These are phyloP conservation scores for Tuber brumale DNA, from an alignment of 495 filamentous ascomycete species.

Conservation along the genomic window DNA sequence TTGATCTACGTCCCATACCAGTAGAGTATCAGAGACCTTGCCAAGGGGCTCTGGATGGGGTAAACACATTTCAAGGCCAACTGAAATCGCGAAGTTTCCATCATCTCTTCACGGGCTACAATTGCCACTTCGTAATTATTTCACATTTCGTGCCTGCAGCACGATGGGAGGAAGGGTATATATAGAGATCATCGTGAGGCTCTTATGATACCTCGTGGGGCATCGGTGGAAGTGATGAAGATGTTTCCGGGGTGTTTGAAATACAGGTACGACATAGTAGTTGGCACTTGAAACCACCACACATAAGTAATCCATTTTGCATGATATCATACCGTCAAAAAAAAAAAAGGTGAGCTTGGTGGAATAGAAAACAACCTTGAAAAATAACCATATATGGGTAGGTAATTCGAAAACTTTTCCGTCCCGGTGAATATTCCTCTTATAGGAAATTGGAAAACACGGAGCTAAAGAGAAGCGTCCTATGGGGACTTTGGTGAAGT, in stretches of 20 bases:
- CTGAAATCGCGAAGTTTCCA: not conserved
- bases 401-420: not conserved
- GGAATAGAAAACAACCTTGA: too few species aligned
- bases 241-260: not conserved
- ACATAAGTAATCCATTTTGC: not conserved
- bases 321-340: not conserved
- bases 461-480: not conserved
- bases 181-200: not conserved
- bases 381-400: not conserved
- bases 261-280: not conserved
- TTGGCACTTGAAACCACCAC: not conserved
- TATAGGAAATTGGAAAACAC: not conserved
- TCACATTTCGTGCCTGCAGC: not conserved
- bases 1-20: not conserved
- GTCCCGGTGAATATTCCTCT: too few species aligned
- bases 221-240: not conserved
- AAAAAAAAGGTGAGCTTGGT: not conserved
- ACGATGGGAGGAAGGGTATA: not conserved
- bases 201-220: not conserved
- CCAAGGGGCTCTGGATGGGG: not conserved
- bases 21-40: not conserved
- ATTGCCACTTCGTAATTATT: not conserved
- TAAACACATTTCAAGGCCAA: not conserved
- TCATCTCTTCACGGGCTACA: not conserved
- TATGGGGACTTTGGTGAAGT: not conserved